Evolutionary conservation across 2,329 filamentous ascomycete genomes (phyloP).

Genomic region (Nigrospora sphaerica): DNA sequence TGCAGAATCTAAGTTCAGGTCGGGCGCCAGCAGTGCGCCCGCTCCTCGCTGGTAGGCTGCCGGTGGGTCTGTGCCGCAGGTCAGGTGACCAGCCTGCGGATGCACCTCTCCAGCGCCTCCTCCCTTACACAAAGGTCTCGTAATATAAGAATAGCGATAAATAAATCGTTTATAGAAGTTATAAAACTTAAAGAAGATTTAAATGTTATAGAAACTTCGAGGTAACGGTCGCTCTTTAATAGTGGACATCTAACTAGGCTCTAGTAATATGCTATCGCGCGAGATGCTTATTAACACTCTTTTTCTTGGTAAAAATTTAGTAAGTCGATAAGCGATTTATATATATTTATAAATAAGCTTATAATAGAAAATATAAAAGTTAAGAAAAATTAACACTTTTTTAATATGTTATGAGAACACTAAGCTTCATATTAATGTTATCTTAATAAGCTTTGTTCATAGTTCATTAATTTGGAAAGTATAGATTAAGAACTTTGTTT

Average conservation of each 20-base stretch:
- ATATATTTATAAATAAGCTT: background rate
- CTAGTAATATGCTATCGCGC: too few relatives aligned
- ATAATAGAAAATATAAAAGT: background rate
- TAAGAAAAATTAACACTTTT: background rate
- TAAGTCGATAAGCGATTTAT: background rate
- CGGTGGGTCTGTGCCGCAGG: too few relatives aligned
- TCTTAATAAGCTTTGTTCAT: background rate
- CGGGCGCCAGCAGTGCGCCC: too few relatives aligned
- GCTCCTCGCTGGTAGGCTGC: too few relatives aligned
- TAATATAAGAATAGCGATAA: background rate
- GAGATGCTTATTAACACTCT: too few relatives aligned
- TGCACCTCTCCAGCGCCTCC: too few relatives aligned
- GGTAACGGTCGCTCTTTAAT: too few relatives aligned
- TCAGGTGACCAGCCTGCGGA: too few relatives aligned
- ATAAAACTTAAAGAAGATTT: too few relatives aligned
- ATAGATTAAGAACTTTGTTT: background rate
- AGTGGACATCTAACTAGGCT: too few relatives aligned
- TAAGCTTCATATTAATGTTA: background rate
- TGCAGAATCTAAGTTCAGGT: too few relatives aligned
- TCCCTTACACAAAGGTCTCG: background rate
- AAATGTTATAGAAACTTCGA: too few relatives aligned
- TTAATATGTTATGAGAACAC: background rate
- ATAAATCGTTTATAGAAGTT: background rate
- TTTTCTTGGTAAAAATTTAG: background rate
- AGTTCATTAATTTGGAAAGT: background rate